A percentile compares a stretch with the other conserved stretches of the same genome.
phyloP scores from a whole-genome alignment of 768 basidiomycete genomes.

The Mrakia gelida region DNA sequence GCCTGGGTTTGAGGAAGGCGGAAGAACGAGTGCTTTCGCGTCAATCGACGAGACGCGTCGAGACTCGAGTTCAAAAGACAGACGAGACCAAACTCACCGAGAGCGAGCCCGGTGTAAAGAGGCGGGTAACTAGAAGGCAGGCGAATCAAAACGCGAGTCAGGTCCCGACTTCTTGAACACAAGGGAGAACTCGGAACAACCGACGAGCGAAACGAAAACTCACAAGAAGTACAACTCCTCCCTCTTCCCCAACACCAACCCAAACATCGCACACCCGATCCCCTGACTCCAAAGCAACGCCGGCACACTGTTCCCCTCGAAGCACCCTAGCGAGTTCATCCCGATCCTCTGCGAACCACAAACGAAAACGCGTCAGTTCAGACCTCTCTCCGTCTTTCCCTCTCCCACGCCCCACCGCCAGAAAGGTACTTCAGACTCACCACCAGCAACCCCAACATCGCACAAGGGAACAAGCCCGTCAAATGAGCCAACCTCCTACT shows the following conservation, averaged over 20 bases:
- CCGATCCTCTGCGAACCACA: conserved; percentile 7
- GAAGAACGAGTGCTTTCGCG: neutral
- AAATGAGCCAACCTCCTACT: conserved; percentile 23
- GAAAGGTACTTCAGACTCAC: neutral
- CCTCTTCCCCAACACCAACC: conserved; percentile 19
- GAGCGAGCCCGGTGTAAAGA: conserved; percentile 18
- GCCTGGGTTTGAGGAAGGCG: neutral
- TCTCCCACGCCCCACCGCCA: neutral
- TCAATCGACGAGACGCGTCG: neutral
- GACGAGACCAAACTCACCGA: conserved; percentile 3
- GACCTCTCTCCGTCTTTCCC: neutral
- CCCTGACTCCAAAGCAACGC: conserved; percentile 27
- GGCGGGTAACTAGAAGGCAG: conserved; percentile 28
- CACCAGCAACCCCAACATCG: conserved; percentile 26
- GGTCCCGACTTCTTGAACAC: too few species aligned
- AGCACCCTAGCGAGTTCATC: conserved; percentile 3
- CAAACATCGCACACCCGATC: conserved; percentile 17
- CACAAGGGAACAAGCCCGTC: conserved; percentile 24
- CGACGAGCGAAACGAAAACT: neutral
- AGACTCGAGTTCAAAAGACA: neutral
- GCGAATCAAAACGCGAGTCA: too few species aligned
- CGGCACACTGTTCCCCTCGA: conserved; percentile 7
- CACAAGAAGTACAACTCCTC: conserved; percentile 24
- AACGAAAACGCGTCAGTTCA: neutral
- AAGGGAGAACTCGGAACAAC: too few species aligned